Evolutionary conservation across 2,329 filamentous ascomycete genomes (phyloP), one percentile per base, ranked within the genome.

Genomic region (Monosporascus sp.): DNA sequence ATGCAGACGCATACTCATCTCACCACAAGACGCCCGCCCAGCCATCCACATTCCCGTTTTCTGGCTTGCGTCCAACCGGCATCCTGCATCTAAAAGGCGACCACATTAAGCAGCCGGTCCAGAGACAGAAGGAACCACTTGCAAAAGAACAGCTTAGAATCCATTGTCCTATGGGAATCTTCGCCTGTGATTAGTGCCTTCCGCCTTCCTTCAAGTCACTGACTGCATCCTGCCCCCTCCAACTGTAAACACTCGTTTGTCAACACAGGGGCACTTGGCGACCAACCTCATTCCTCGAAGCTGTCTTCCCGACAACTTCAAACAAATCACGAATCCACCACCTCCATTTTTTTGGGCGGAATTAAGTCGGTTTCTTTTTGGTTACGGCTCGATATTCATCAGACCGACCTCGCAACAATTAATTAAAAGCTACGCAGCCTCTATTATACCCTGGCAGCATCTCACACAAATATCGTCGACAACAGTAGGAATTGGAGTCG

Each of bases 221-320:
- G 37, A 37, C 50, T 54, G 37, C 44, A 54, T 56, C 59, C 56
- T 58, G 52, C 63, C 58, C 64, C 61, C 63, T 63, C 65, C 63
- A 66, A 65, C 63, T 65, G 35, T 54, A 63, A 57, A 65, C 66
- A 62, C 58, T 68, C 65, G 57, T 68, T 68, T 55, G 51, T 61
- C 54, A 59, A 50, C 54, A 54, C 43, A 58, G 58, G 54, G 51
- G 55, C 49, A 40, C 19, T 37, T 37, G 41, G 38, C 37, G 31
- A 37, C 19, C 37, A 31, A 52, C 35, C 37, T 35, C 31, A 37
- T 46, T 26, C 49, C 48, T 22, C n/a, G 37, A 35, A 38, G 24
- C 20, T n/a, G 26, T 27, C 22, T 31, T 52, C 22, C 48, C 17
- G 56, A 58, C 52, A 37, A 45, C 53, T 52, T 58, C 56, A 41